Base-by-base conservation (phyloP, 169 alveolate genomes). In the Plasmodium billcollinsi region DNA sequence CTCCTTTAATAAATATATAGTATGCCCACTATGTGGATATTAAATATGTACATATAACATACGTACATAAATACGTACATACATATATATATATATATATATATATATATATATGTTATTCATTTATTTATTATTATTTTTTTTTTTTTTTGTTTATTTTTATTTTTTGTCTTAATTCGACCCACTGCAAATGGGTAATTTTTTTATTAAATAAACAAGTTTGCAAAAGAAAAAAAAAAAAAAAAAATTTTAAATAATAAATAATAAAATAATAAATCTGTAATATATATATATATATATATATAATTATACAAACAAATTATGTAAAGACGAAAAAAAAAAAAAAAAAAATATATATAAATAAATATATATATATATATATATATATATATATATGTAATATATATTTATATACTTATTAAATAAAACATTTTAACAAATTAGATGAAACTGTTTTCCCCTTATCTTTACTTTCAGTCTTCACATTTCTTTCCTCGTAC, bases 401-500 rank as follows among this genome's bases (percentile, higher is more conserved):
- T n/a, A n/a, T n/a, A 18, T 26, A 33, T 0, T 11, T 0, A 14
- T 39, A 33, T 67, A 8, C 18, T 14, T 39, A 8, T 67, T n/a
- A 26, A 59, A 54, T 24, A 8, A 73, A 56, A 49, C 33, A 29
- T 18, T 21, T 58, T 39, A 80, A 70, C 39, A 80, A 67, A 33
- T 67, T 62, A 3, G 78, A 15, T 0, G 90, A 80, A 80, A 80
- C 73, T 12, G 72, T 47, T 26, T 45, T 80, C 58, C 14, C n/a
- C 21, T 47, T 70, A 9, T 39, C 15, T 50, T 65, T 26, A 14
- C 1, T 8, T 5, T 52, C 14, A 61, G 1, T 61, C 26, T 61
- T 61, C 21, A 18, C 26, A 3, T 61, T 21, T 5, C 11, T 21
- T 61, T 61, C 43, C 43, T 52, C 61, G 18, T 52, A 7, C 6